These are phyloP conservation scores for Kickxella alabastrina DNA, from an alignment of 192 early-diverging fungal genomes.

Conservation along the genomic window DNA sequence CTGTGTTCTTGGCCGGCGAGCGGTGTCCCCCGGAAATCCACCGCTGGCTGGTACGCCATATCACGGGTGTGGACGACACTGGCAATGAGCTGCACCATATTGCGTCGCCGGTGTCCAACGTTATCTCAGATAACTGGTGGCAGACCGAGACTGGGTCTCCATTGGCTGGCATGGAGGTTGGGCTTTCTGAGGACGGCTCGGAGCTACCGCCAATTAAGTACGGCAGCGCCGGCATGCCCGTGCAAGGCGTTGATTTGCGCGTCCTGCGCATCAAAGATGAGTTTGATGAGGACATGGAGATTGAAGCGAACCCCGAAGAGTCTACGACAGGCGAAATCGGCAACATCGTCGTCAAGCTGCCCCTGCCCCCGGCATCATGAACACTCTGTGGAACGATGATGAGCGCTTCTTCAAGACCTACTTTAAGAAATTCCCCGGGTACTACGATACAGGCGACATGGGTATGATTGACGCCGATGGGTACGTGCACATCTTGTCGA, in stretches of 20 bases:
- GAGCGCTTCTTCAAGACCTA: conserved; percentile 67
- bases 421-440: conserved; percentile 72
- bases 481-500: conserved; percentile 65
- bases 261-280: conserved; percentile 58
- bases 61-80: conserved; percentile 21
- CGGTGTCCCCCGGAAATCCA: conserved; percentile 77
- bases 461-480: conserved; percentile 75
- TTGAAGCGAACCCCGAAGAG: conserved; percentile 32
- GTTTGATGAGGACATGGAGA: conserved; percentile 30
- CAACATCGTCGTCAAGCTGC: conserved; percentile 73
- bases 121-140: conserved; percentile 77
- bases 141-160: conserved; percentile 76
- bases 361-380: conserved; percentile 76
- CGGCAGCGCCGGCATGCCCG: conserved; percentile 69
- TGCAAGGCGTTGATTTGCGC: conserved; percentile 72
- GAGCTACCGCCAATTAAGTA: conserved; percentile 32
- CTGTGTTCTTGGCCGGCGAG: conserved; percentile 78
- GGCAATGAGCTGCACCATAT: conserved; percentile 13
- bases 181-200: conserved; percentile 39
- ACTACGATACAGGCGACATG: conserved; percentile 79
- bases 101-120: conserved; percentile 20
- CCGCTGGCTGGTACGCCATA: conserved; percentile 47
- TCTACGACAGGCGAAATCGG: conserved; percentile 61
- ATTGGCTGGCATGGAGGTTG: conserved; percentile 59
- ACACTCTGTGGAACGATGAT: conserved; percentile 76